These are phyloP conservation scores for Nelumbo lutea DNA, from an alignment of 164 flowering plant genomes.

Conservation along the genomic window DNA sequence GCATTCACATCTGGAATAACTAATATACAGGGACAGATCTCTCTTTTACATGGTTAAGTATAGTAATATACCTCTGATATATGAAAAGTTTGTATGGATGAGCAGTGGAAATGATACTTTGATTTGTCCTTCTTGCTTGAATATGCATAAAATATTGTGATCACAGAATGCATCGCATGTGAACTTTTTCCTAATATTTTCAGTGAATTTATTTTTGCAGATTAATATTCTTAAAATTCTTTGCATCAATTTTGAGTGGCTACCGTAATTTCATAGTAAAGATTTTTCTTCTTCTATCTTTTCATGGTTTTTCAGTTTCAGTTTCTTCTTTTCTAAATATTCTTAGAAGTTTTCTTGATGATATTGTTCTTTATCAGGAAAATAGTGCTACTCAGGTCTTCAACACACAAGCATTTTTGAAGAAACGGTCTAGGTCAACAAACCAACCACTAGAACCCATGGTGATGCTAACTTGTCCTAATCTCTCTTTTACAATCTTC, in stretches of 20 bases:
- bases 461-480: slow-evolving; percentile 37
- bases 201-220: slow-evolving; percentile 40
- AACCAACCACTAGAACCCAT: slow-evolving; percentile 86
- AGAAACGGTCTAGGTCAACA: slow-evolving; percentile 85
- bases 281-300: background rate
- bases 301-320: background rate
- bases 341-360: slow-evolving; percentile 7
- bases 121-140: background rate
- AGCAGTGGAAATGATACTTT: background rate
- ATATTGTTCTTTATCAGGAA: slow-evolving; percentile 48
- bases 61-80: too few relatives aligned
- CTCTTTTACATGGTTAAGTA: too few relatives aligned
- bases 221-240: slow-evolving; percentile 82
- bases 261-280: slow-evolving; percentile 95
- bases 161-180: background rate
- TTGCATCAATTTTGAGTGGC: slow-evolving; percentile 92
- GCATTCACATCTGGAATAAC: too few relatives aligned
- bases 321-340: background rate
- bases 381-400: slow-evolving; percentile 63
- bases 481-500: background rate
- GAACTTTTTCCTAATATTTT: background rate
- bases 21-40: too few relatives aligned
- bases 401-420: slow-evolving; percentile 89
- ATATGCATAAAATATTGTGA: background rate
- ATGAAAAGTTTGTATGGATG: too few relatives aligned